Evolutionary conservation across 2,329 filamentous ascomycete genomes (phyloP).

Genomic region (Penicillium sp.): DNA sequence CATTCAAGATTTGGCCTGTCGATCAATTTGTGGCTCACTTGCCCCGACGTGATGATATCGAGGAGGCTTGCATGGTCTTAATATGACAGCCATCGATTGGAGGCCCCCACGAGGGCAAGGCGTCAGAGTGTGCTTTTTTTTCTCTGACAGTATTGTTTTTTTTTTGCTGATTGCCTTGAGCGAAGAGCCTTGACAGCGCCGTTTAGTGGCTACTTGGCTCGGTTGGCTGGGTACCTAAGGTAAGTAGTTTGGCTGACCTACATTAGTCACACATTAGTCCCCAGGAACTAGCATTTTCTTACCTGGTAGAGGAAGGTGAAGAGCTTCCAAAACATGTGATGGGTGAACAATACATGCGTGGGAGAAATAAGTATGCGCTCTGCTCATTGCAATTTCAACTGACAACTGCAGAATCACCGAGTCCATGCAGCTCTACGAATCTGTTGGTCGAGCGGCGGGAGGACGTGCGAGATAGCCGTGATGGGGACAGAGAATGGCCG

Average conservation of each 20-base stretch:
- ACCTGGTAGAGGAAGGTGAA: not conserved
- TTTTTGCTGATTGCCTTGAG: not conserved
- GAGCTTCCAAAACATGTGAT: constrained; percentile 19
- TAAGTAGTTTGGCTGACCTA: not conserved
- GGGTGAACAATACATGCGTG: constrained; percentile 5
- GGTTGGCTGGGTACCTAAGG: no score
- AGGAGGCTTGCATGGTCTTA: constrained; percentile 22
- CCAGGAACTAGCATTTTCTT: not conserved
- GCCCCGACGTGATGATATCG: constrained; percentile 22
- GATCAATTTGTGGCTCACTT: constrained; percentile 12
- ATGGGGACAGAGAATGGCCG: not conserved
- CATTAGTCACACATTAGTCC: constrained; percentile 4
- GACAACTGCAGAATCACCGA: constrained; percentile 24
- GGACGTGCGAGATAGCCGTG: constrained; percentile 8
- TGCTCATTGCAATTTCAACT: constrained; percentile 19
- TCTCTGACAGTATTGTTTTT: not conserved
- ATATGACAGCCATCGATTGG: constrained; percentile 13
- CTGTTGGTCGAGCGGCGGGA: constrained; percentile 13
- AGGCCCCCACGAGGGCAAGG: not conserved
- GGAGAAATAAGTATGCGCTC: constrained; percentile 10
- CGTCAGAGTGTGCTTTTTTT: constrained; percentile 14
- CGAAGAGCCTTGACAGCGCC: constrained; percentile 1
- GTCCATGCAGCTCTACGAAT: constrained; percentile 1
- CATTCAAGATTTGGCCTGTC: constrained; percentile 14
- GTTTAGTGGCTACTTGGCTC: not conserved